phyloP scores from a whole-genome alignment of 306 rosid genomes.

The Lagenaria siceraria region DNA sequence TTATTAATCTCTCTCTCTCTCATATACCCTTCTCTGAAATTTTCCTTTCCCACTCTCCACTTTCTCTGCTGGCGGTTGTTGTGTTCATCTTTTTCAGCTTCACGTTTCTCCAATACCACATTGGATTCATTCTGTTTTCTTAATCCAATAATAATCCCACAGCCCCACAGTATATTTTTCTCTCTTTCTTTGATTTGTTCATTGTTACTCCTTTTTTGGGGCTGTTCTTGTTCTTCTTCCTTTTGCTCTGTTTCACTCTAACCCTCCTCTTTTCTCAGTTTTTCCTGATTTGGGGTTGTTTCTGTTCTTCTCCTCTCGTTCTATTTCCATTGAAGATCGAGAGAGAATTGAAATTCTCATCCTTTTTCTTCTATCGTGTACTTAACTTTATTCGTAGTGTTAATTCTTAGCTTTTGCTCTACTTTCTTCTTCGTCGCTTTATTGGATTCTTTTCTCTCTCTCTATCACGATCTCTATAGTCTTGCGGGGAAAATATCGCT shows the following conservation, averaged over 20 bases:
- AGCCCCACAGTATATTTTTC: neutral
- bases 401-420: neutral
- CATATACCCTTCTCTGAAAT: neutral
- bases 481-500: slow-evolving; percentile 16
- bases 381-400: neutral
- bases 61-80: neutral
- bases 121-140: neutral
- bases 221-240: neutral
- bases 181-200: neutral
- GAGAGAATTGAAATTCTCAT: neutral
- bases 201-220: neutral
- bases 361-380: neutral
- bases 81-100: neutral
- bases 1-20: neutral
- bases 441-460: neutral
- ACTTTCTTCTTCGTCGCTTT: neutral
- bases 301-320: neutral
- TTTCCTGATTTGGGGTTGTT: neutral
- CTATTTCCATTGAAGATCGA: neutral
- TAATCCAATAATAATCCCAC: neutral
- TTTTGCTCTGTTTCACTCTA: neutral
- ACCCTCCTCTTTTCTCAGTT: neutral
- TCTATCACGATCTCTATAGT: slow-evolving; percentile 13
- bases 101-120: neutral
- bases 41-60: slow-evolving; percentile 6